Base-by-base conservation (phyloP, 2,329 filamentous ascomycete species). In the Hymenoscyphus repandus region DNA sequence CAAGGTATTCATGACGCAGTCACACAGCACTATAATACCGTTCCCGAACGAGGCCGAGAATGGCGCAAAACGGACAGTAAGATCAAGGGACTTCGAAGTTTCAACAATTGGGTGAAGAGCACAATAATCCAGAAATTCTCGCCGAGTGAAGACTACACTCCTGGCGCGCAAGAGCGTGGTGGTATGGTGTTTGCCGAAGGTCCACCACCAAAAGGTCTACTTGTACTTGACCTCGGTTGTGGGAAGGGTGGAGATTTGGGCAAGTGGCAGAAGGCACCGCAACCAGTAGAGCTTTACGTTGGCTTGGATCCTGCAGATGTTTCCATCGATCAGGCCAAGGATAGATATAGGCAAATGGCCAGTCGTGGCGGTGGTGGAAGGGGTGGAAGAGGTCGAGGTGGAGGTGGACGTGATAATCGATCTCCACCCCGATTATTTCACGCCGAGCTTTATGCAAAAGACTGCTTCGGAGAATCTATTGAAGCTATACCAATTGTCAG, bases 81-180 rank as follows among this genome's bases (percentile, higher is more conserved):
- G 63, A 99, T 99, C 74, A 96, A 95, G 72, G 93, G 93, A 0
- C 74, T 99, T 47, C 83, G 93, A 47, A 89, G 87, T 59, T 93
- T 96, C 75, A 99, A 99, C 73, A 99, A 99, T 70, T 99, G 93
- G 93, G 81, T 99, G 71, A 99, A 99, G 76, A 96, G 90, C 66
- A 92, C 88, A 45, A 82, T 97, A 60, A 97, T 99, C 60, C 91
- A 97, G 67, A 96, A 96, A 67, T 97, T 96, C 71, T 90, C 89
- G 4, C 87, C 88, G 0, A 83, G 85, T 57, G 87, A 92, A 67
- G 83, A 88, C 54, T 84, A 85, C 58, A 73, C 79, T 0, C 80
- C 84, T 2, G 79, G 79, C 36, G 80, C 78, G 40, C 73, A 76
- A 55, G 77, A 81, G 62, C 66, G 71, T 47, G 77, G 76, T 20